Conservation (phyloP, 192 early-diverging fungal genomes). For the Kickxella alabastrina region DNA sequence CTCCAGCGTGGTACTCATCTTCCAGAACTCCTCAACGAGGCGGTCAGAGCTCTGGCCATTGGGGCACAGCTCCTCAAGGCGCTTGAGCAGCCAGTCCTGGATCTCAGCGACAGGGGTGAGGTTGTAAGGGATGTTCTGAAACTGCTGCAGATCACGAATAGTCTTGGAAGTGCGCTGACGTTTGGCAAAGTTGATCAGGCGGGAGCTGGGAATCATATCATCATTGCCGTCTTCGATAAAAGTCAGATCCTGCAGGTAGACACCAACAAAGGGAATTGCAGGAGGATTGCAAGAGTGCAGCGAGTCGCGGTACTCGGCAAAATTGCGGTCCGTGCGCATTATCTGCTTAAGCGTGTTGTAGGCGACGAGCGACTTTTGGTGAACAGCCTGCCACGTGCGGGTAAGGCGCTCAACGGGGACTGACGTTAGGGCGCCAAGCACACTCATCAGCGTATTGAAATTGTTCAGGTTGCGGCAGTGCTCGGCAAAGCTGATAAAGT, state of each 20-base stretch:
- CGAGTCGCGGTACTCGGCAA: slow-evolving; percentile 73
- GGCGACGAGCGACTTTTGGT: slow-evolving; percentile 54
- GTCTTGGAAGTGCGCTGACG: slow-evolving; percentile 82
- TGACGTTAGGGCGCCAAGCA: slow-evolving; percentile 84
- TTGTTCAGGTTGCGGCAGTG: slow-evolving; percentile 85
- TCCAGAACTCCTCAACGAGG: slow-evolving; percentile 67
- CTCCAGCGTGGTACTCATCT: slow-evolving; percentile 74
- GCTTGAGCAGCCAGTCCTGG: slow-evolving; percentile 70
- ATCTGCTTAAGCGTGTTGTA: slow-evolving; percentile 65
- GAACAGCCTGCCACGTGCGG: slow-evolving; percentile 84
- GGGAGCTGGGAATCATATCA: slow-evolving; percentile 59
- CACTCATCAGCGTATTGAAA: slow-evolving; percentile 89
- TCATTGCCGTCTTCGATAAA: slow-evolving; percentile 89
- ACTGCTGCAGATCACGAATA: slow-evolving; percentile 84
- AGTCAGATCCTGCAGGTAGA: slow-evolving; percentile 83
- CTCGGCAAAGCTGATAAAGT: slow-evolving; percentile 81
- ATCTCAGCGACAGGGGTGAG: slow-evolving; percentile 76
- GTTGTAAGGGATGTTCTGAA: slow-evolving; percentile 77
- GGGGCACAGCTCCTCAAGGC: slow-evolving; percentile 65
- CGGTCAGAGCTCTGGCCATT: slow-evolving; percentile 55
- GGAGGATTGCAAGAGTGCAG: slow-evolving; percentile 78
- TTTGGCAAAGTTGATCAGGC: slow-evolving; percentile 89
- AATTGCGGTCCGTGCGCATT: slow-evolving; percentile 81
- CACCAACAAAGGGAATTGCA: slow-evolving; percentile 78
- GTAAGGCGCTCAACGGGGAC: slow-evolving; percentile 85